Base-by-base conservation (phyloP, 371 early-diverging fungal species). In the Dichotomocladium elegans region DNA sequence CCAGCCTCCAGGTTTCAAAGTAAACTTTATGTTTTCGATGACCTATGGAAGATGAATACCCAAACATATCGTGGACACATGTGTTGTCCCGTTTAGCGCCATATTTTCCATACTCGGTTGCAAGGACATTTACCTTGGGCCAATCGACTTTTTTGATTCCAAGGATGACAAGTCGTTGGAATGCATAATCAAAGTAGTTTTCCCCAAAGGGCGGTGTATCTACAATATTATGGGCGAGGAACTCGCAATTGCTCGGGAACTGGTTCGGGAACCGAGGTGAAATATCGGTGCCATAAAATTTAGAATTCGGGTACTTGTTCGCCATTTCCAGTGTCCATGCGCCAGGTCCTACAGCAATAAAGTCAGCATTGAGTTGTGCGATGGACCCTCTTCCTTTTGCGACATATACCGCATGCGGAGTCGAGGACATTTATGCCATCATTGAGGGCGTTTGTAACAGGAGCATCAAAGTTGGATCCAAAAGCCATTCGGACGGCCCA, bases 201-300 rank as follows among this genome's bases (percentile, higher is more conserved):
- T 79, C 74, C 4, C 75, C 70, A 55, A 71, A 81, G 4, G 82
- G 79, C 6, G 80, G 47, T 1, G 67, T 58, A n/a, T 82, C 71
- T 11, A 77, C 64, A 47, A 84, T 68, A 42, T 84, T 84, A 48
- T 72, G 65, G 9, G 71, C 59, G n/a, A 61, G 57, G 54, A 83
- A 80, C 12, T 70, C 63, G 14, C 64, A 64, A 57, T 63, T 63
- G 8, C 7, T 19, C n/a, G 63, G 63, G 31, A 53, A 34, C 22
- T 41, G 41, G 21, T 26, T 47, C n/a, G 63, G 63, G 48, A 47
- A 63, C 6, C 55, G 47, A 9, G 47, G 33, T 24, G 49, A 44
- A 25, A 53, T 44, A 22, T 63, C 63, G 24, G 52, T 24, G 11
- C 63, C 63, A 37, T 52, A 26, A 21, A 63, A 57, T 25, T 47